Conservation (phyloP, 2,329 filamentous ascomycete genomes). For the Neopestalotiopsis rosae region DNA sequence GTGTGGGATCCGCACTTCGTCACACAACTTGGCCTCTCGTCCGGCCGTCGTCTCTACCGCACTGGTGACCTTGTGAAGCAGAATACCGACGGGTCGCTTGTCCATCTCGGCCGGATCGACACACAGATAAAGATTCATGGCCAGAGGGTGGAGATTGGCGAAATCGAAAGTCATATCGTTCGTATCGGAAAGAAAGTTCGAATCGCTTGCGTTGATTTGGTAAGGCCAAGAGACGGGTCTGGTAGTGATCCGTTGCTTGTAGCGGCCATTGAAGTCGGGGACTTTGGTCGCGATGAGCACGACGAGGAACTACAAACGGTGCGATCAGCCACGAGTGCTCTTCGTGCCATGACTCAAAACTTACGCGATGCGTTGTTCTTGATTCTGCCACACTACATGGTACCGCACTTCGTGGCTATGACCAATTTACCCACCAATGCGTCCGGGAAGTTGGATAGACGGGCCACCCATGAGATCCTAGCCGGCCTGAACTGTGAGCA, state of each 20-base stretch:
- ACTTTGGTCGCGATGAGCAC: constrained; percentile 32
- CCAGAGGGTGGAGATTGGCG: constrained; percentile 17
- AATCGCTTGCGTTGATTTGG: constrained; percentile 4
- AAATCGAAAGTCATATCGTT: constrained; percentile 18
- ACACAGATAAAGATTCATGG: constrained; percentile 20
- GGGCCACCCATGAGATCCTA: not conserved
- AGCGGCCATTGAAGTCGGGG: constrained; percentile 59
- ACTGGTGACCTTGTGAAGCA: constrained; percentile 45
- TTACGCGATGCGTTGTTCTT: constrained; percentile 59
- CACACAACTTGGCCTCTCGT: constrained; percentile 18
- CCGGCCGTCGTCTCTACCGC: constrained; percentile 37
- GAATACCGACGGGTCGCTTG: constrained; percentile 38
- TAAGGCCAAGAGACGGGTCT: not conserved
- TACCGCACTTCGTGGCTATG: constrained; percentile 86
- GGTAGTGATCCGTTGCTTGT: constrained; percentile 6
- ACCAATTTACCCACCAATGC: constrained; percentile 81
- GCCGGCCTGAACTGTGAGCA: not conserved
- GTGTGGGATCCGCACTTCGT: constrained; percentile 44
- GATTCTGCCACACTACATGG: constrained; percentile 83
- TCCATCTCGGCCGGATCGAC: constrained; percentile 23
- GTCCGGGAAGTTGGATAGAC: constrained; percentile 21
- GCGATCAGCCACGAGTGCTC: not conserved
- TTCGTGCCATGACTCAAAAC: not conserved
- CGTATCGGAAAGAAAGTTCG: not conserved
- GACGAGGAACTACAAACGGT: not conserved